Percentiles rank a stretch among this genome's conserved stretches.
Evolutionary conservation across 257 asterid species (phyloP).

Genomic region (Striga asiatica): DNA sequence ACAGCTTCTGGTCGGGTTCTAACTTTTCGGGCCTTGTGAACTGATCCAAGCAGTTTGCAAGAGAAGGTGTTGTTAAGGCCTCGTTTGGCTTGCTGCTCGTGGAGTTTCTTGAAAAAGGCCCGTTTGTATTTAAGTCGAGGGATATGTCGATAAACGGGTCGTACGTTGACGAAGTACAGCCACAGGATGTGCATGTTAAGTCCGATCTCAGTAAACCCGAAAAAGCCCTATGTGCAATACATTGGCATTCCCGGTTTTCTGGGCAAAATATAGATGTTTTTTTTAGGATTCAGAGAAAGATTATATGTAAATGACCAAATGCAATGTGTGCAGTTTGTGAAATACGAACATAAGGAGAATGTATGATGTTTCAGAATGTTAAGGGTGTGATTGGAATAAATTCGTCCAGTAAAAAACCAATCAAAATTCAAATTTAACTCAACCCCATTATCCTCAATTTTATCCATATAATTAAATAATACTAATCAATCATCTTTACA

Average conservation of each 20-base stretch:
- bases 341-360: too few species aligned
- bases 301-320: too few species aligned
- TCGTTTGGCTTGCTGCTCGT: slow-evolving; percentile 25
- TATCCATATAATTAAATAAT: too few species aligned
- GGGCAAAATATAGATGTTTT: slow-evolving; percentile 15
- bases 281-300: too few species aligned
- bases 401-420: too few species aligned
- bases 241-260: slow-evolving; percentile 55
- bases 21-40: slow-evolving; percentile 55
- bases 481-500: too few species aligned
- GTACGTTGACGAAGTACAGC: slow-evolving; percentile 63
- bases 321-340: too few species aligned
- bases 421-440: too few species aligned
- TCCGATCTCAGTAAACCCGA: slow-evolving; percentile 67
- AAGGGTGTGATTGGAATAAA: too few species aligned
- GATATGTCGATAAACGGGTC: slow-evolving; percentile 69
- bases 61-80: slow-evolving; percentile 27
- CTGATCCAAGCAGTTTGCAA: slow-evolving; percentile 49
- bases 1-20: slow-evolving; percentile 53
- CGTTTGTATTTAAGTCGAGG: slow-evolving; percentile 33
- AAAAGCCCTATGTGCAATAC: slow-evolving; percentile 58
- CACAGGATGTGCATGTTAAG: slow-evolving; percentile 63
- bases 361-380: too few species aligned
- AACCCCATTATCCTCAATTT: too few species aligned
- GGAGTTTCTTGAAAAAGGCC: slow-evolving; percentile 12